Conservation (phyloP, 805 yeast genomes). For the Candida oleophila region DNA sequence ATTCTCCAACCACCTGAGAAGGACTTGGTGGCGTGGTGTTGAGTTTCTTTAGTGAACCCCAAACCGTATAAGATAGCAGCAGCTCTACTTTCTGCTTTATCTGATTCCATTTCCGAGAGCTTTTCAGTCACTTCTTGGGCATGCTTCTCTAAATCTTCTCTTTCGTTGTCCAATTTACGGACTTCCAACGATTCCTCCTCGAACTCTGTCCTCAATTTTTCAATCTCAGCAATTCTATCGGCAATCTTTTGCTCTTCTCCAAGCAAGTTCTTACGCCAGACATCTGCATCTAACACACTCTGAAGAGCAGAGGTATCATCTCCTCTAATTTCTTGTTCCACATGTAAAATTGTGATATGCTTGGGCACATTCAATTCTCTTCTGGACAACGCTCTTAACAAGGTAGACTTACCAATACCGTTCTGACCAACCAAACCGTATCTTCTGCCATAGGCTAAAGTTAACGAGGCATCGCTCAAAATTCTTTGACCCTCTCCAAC, state of each 20-base stretch:
- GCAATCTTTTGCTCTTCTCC: slow-evolving; percentile 73
- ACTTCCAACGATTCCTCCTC: slow-evolving; percentile 75
- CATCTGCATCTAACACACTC: slow-evolving; percentile 98
- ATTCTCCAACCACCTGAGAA: slow-evolving; percentile 99
- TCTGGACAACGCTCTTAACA: slow-evolving; percentile 85
- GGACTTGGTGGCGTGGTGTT: slow-evolving; percentile 76
- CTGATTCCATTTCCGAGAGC: slow-evolving; percentile 90
- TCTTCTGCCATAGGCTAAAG: slow-evolving; percentile 88
- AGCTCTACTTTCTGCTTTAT: slow-evolving; percentile 96
- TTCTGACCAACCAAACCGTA: slow-evolving; percentile 98
- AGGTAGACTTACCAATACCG: slow-evolving; percentile 98
- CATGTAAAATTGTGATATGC: slow-evolving; percentile 93
- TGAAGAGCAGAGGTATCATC: slow-evolving; percentile 90
- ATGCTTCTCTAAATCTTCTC: slow-evolving; percentile 78
- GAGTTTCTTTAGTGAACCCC: slow-evolving; percentile 90
- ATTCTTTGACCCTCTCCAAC: slow-evolving; percentile 97
- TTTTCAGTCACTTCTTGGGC: slow-evolving; percentile 79
- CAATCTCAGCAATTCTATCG: slow-evolving; percentile 75
- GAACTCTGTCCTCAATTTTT: slow-evolving; percentile 63
- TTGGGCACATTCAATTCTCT: slow-evolving; percentile 94
- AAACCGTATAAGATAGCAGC: slow-evolving; percentile 90
- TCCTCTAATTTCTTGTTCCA: slow-evolving; percentile 95
- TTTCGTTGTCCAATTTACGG: slow-evolving; percentile 82
- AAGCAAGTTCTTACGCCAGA: slow-evolving; percentile 91
- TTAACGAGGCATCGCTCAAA: slow-evolving; percentile 79